phyloP scores from a whole-genome alignment of 2,329 filamentous ascomycete species.

The Monosporascus sp. region DNA sequence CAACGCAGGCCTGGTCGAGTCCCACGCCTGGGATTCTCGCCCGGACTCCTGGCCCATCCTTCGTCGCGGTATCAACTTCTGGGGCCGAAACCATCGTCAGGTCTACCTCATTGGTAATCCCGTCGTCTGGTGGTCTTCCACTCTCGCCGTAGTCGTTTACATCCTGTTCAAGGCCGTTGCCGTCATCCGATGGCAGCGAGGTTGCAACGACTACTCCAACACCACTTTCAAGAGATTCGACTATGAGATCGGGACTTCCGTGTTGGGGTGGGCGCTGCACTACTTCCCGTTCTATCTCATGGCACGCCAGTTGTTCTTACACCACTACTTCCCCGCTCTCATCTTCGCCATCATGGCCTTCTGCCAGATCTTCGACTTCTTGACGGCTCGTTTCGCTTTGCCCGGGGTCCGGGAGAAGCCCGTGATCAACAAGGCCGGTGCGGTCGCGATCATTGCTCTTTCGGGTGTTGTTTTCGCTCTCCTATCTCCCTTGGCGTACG shows the following conservation, averaged over 20 bases:
- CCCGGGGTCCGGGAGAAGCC: constrained; percentile 66
- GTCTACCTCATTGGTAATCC: constrained; percentile 96
- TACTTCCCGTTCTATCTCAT: constrained; percentile 99
- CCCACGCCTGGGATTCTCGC: constrained; percentile 96
- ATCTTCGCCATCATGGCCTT: constrained; percentile 91
- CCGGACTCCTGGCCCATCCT: constrained; percentile 90
- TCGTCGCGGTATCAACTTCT: constrained; percentile 96
- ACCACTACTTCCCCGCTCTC: constrained; percentile 96
- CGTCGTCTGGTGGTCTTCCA: constrained; percentile 89
- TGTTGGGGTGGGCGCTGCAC: constrained; percentile 93
- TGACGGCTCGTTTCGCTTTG: constrained; percentile 64
- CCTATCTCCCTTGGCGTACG: constrained; percentile 87
- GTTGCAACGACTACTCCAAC: constrained; percentile 78
- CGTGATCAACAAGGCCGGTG: constrained; percentile 67
- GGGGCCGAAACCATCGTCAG: constrained; percentile 89
- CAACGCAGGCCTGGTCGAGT: constrained; percentile 92
- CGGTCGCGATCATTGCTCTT: constrained; percentile 67
- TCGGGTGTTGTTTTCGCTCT: constrained; percentile 73
- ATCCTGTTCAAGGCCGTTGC: constrained; percentile 80
- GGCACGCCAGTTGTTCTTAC: constrained; percentile 95
- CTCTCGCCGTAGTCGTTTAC: constrained; percentile 71
- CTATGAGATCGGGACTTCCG: constrained; percentile 86
- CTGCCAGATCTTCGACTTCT: constrained; percentile 84
- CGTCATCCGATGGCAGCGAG: constrained; percentile 89
- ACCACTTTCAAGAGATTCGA: constrained; percentile 92